Evolutionary conservation across 345 rosid genomes (phyloP).

Genomic region (Turritis glabra): DNA sequence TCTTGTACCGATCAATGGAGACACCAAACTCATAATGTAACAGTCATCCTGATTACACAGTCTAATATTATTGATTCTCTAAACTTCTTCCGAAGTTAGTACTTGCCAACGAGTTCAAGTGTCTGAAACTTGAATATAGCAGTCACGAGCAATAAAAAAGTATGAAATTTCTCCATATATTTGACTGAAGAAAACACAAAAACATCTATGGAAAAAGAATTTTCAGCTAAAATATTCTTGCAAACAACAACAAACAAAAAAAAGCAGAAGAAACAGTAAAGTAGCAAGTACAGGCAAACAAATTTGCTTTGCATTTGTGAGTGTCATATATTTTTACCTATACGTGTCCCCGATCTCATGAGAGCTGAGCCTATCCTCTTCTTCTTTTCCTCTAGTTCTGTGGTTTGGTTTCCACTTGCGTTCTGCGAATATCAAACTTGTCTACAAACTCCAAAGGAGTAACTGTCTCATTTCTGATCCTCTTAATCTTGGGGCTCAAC

Average conservation of each 20-base stretch:
- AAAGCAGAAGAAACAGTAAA: slow-evolving; percentile 16
- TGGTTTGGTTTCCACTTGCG: slow-evolving; percentile 31
- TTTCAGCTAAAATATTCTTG: slow-evolving; percentile 31
- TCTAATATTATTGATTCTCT: neutral
- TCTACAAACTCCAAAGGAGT: slow-evolving; percentile 77
- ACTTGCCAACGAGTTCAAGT: slow-evolving; percentile 12
- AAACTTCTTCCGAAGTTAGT: neutral
- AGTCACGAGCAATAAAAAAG: slow-evolving; percentile 3
- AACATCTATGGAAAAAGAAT: slow-evolving; percentile 31
- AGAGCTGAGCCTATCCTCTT: slow-evolving; percentile 18
- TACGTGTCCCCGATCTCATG: slow-evolving; percentile 19
- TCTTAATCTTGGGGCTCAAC: slow-evolving; percentile 94
- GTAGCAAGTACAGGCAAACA: slow-evolving; percentile 40
- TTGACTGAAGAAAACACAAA: slow-evolving; percentile 32
- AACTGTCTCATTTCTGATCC: slow-evolving; percentile 80
- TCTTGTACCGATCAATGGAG: neutral
- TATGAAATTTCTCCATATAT: slow-evolving; percentile 37
- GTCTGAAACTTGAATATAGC: neutral
- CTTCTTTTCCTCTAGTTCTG: slow-evolving; percentile 27
- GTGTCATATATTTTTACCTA: slow-evolving; percentile 37
- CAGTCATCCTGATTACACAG: neutral
- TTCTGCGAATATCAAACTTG: slow-evolving; percentile 77
- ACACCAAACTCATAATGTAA: neutral
- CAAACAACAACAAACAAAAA: slow-evolving; percentile 31
- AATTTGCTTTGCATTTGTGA: slow-evolving; percentile 39